Base-by-base conservation (phyloP, 345 rosid genomes). In the Bruguiera gymnorhiza region DNA sequence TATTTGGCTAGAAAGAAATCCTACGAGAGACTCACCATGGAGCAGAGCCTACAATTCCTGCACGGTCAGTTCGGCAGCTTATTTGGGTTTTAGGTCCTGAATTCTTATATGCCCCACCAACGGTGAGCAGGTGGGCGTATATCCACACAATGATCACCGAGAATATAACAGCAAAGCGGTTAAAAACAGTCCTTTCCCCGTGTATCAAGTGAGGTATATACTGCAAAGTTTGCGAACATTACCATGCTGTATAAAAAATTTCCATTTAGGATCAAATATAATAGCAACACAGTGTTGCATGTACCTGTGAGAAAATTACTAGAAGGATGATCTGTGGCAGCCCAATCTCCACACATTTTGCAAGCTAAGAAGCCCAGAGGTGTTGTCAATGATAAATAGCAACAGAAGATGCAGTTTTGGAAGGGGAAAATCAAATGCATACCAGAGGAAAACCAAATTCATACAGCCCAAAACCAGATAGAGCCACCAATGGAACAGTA, bases 401-500 rank as follows among this genome's bases (percentile, higher is more conserved):
- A 46, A 16, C 21, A 60, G 52, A 21, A 74, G 30, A 67, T 56
- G 30, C 19, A 58, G 65, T 20, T 39, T 21, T 26, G 24, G 26
- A 53, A 39, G 1, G 31, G 31, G n/a, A 46, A 72, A 59, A 16
- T 55, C 57, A 67, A 27, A 72, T 67, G 64, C 87, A 39, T 69
- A 94, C 98, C 88, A 84, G 82, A 9, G 98, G 98, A 77, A 94
- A 94, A 56, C 98, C 98, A 27, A 85, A 74, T 69, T 94, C 96
- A 65, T 91, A 94, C 31, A 94, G 97, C 53, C 98, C 98, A 75
- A 91, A 94, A 60, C 98, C 98, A 8, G 93, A 85, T 27, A 94
- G 77, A 66, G 98, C 96, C 68, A 94, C 87, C 72, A 94, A 77
- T 52, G 98, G 98, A 72, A 86, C 92, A 57, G 95, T 95, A 67